These are phyloP conservation scores for Mycena kentingensis DNA, from an alignment of 768 basidiomycete genomes.

Conservation along the genomic window DNA sequence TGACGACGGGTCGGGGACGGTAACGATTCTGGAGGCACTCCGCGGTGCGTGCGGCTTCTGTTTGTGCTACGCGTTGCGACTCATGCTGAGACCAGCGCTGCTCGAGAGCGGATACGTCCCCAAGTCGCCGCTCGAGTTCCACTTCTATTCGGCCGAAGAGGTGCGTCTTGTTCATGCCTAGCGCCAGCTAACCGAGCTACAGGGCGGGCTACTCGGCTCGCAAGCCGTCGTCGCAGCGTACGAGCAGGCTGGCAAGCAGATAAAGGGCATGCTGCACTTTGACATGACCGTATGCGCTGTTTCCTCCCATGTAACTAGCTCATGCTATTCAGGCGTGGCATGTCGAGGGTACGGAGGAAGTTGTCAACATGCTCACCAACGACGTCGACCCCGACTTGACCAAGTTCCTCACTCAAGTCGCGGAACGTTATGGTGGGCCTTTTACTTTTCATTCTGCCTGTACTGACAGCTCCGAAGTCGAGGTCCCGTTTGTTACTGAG, in stretches of 20 bases:
- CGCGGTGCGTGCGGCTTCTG: slow-evolving; percentile 37
- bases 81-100: slow-evolving; percentile 2
- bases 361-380: slow-evolving; percentile 22
- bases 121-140: slow-evolving; percentile 33
- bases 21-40: slow-evolving; percentile 54
- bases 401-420: slow-evolving; percentile 35
- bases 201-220: slow-evolving; percentile 28
- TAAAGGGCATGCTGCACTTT: slow-evolving; percentile 43
- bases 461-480: slow-evolving; percentile 6
- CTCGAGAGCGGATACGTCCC: slow-evolving; percentile 31
- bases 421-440: slow-evolving; percentile 30
- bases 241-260: slow-evolving; percentile 34
- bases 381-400: slow-evolving; percentile 36
- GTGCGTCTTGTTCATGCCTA: slow-evolving; percentile 38
- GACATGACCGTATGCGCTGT: slow-evolving; percentile 26
- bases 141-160: slow-evolving; percentile 36
- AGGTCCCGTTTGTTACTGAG: slow-evolving; percentile 12
- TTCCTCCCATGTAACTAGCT: slow-evolving; percentile 18
- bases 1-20: slow-evolving; percentile 45
- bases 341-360: slow-evolving; percentile 4
- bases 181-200: neutral
- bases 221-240: slow-evolving; percentile 46
- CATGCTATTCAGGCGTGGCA: slow-evolving; percentile 25
- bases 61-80: neutral
- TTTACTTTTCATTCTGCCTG: neutral